These are phyloP conservation scores for Mortierella alpina DNA, from an alignment of 192 early-diverging fungal genomes.

Conservation along the genomic window DNA sequence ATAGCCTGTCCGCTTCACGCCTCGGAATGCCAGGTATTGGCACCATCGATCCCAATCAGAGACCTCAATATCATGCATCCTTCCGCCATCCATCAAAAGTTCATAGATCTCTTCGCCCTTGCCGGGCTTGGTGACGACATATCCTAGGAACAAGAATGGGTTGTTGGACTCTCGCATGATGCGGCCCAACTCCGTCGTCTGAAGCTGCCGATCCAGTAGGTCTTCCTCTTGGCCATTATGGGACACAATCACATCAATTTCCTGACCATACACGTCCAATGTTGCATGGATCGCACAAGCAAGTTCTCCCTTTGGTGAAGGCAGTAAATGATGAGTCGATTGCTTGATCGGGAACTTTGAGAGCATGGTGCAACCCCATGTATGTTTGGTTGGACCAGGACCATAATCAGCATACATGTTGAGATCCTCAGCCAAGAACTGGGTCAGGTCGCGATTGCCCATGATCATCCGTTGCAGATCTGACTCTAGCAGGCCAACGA, in stretches of 20 bases:
- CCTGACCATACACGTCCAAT: conserved; percentile 81
- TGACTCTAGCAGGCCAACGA: conserved; percentile 82
- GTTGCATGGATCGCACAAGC: conserved; percentile 91
- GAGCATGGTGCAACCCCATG: conserved; percentile 87
- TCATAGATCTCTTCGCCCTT: conserved; percentile 67
- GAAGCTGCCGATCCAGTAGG: conserved; percentile 75
- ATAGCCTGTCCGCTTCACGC: conserved; percentile 77
- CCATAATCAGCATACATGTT: conserved; percentile 85
- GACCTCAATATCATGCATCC: conserved; percentile 82
- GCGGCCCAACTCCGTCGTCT: conserved; percentile 81
- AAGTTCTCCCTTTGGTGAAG: conserved; percentile 83
- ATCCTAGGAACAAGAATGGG: conserved; percentile 84
- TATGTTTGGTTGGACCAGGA: conserved; percentile 85
- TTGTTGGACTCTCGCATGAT: conserved; percentile 80
- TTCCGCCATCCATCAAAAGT: conserved; percentile 71
- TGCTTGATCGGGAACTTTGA: conserved; percentile 85
- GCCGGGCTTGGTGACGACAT: conserved; percentile 81
- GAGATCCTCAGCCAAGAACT: conserved; percentile 81
- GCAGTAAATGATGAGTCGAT: conserved; percentile 80
- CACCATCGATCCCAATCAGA: conserved; percentile 86
- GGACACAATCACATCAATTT: conserved; percentile 83
- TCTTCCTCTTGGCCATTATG: conserved; percentile 90
- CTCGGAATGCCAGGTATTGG: conserved; percentile 86
- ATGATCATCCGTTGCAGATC: conserved; percentile 85
- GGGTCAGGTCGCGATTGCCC: conserved; percentile 86